Percentiles rank a stretch among this genome's conserved stretches.
Evolutionary conservation across 306 rosid genomes (phyloP).

Genomic region (Cicer cuneatum): DNA sequence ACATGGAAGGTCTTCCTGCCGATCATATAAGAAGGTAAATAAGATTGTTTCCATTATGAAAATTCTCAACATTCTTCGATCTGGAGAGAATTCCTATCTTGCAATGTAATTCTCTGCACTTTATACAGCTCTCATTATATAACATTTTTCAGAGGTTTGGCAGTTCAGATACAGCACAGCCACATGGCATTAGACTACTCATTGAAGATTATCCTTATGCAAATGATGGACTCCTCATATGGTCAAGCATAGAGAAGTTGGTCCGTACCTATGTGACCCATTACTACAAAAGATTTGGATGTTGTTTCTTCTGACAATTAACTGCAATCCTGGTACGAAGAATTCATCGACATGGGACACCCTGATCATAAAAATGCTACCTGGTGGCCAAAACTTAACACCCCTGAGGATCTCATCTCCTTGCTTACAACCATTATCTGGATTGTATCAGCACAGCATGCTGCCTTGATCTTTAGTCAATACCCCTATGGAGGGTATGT

Average conservation of each 20-base stretch:
- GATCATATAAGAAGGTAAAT: slow-evolving; percentile 55
- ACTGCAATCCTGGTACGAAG: slow-evolving; percentile 53
- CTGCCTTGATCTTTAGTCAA: slow-evolving; percentile 55
- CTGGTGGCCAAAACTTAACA: slow-evolving; percentile 58
- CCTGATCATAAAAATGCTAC: slow-evolving; percentile 48
- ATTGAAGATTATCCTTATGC: slow-evolving; percentile 62
- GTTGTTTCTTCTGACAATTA: slow-evolving; percentile 48
- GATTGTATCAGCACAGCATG: slow-evolving; percentile 54
- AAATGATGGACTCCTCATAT: slow-evolving; percentile 54
- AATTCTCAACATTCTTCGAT: neutral
- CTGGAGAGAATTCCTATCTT: neutral
- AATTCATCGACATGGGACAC: slow-evolving; percentile 49
- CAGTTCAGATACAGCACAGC: slow-evolving; percentile 46
- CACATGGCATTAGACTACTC: slow-evolving; percentile 42
- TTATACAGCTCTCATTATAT: neutral
- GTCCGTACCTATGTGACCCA: slow-evolving; percentile 51
- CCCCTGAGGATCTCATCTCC: slow-evolving; percentile 49
- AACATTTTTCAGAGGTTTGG: slow-evolving; percentile 45
- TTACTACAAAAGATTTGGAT: slow-evolving; percentile 41
- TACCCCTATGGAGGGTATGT: slow-evolving; percentile 47
- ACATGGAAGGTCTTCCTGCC: slow-evolving; percentile 49
- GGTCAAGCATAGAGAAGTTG: slow-evolving; percentile 53
- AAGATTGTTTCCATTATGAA: neutral
- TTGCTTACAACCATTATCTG: slow-evolving; percentile 44
- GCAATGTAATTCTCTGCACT: slow-evolving; percentile 5